Percentiles rank a stretch among this genome's conserved stretches.
phyloP scores from a whole-genome alignment of 1,139 yeast species.

The Lipomyces yarrowii region DNA sequence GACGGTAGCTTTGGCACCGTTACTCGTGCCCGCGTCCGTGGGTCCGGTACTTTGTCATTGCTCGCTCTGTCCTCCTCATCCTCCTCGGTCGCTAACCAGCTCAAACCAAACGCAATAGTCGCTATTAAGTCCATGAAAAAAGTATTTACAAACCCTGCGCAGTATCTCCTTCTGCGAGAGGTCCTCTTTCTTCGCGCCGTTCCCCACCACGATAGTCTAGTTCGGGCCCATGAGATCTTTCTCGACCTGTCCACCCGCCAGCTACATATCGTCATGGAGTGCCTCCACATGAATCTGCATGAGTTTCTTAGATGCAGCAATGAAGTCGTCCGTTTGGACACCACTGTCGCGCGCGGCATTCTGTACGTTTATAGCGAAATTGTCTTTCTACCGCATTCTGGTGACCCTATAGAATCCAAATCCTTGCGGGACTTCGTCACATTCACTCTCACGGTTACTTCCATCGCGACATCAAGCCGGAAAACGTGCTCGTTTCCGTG shows the following conservation, averaged over 20 bases:
- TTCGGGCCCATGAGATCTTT: conserved; percentile 79
- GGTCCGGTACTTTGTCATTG: not conserved
- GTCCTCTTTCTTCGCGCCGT: conserved; percentile 68
- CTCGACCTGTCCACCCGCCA: conserved; percentile 60
- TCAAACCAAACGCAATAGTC: conserved; percentile 45
- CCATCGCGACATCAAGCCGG: conserved; percentile 94
- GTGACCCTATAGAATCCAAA: conserved; percentile 48
- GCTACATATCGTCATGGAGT: conserved; percentile 85
- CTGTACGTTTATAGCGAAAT: not conserved
- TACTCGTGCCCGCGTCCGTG: conserved; percentile 26
- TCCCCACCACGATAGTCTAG: conserved; percentile 70
- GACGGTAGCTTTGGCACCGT: conserved; percentile 35
- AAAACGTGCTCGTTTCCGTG: conserved; percentile 66
- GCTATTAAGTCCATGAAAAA: conserved; percentile 84
- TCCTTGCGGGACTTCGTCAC: conserved; percentile 75
- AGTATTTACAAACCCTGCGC: conserved; percentile 52
- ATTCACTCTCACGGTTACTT: conserved; percentile 75
- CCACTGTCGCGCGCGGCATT: conserved; percentile 1
- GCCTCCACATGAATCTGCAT: conserved; percentile 77
- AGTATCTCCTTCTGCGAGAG: conserved; percentile 71
- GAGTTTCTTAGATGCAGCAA: conserved; percentile 49
- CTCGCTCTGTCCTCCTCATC: not conserved
- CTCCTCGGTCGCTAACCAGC: not conserved
- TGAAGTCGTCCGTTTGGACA: conserved; percentile 3
- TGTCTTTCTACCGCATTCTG: conserved; percentile 26